Evolutionary conservation across 225 moss, liverwort and hornwort genomes (phyloP).

Genomic region (Neckera pumila): DNA sequence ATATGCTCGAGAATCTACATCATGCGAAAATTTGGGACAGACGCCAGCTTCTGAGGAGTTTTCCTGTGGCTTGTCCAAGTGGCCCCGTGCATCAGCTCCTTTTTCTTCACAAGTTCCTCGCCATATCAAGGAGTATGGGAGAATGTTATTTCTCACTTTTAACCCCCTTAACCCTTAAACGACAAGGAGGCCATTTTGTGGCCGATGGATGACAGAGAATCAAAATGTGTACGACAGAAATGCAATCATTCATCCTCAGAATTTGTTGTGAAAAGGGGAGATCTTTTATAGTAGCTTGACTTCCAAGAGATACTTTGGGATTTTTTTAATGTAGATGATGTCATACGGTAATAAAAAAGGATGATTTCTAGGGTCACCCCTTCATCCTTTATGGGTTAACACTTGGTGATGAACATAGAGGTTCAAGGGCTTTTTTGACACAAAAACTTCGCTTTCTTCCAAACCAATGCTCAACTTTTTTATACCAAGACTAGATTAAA

Average conservation of each 20-base stretch:
- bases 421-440: background rate
- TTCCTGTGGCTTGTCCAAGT: background rate
- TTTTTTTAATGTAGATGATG: too few species aligned
- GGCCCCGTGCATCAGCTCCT: background rate
- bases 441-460: background rate
- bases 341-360: too few species aligned
- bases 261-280: too few species aligned
- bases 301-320: too few species aligned
- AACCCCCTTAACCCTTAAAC: too few species aligned
- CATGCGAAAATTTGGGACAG: background rate
- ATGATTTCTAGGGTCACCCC: too few species aligned
- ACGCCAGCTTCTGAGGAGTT: background rate
- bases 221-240: too few species aligned
- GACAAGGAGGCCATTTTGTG: too few species aligned
- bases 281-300: too few species aligned
- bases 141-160: background rate
- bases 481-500: background rate
- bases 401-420: background rate
- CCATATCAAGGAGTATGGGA: background rate
- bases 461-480: background rate
- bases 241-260: too few species aligned
- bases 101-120: background rate
- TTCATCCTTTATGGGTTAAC: too few species aligned
- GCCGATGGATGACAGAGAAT: too few species aligned
- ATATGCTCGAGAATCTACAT: background rate